Conservation (phyloP, 768 basidiomycete genomes). For the Russula compacta region DNA sequence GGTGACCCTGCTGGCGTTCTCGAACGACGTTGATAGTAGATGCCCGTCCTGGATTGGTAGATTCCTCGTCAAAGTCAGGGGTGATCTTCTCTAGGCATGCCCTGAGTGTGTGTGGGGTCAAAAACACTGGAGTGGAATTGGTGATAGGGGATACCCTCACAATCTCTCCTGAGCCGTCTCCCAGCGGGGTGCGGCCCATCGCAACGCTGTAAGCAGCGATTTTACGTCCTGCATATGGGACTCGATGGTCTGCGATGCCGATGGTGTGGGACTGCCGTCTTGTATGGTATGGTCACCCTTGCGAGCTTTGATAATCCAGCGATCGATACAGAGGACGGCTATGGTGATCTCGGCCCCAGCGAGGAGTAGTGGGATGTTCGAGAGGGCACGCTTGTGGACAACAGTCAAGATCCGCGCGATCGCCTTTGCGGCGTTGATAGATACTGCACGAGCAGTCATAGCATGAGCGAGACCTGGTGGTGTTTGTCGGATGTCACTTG, state of each 20-base stretch:
- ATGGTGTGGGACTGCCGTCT: background rate
- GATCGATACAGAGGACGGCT: constrained; percentile 15
- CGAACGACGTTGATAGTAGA: background rate
- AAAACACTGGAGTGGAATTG: background rate
- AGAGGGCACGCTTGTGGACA: constrained; percentile 14
- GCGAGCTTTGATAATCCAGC: constrained; percentile 16
- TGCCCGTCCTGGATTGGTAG: background rate
- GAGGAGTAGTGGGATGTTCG: constrained; percentile 16
- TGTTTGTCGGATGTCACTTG: background rate
- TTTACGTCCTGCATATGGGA: constrained; percentile 14
- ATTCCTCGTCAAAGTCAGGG: constrained; percentile 5
- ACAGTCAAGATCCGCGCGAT: constrained; percentile 6
- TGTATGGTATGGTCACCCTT: background rate
- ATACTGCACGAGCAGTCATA: constrained; percentile 10
- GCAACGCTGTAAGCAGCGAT: constrained; percentile 8
- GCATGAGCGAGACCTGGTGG: background rate
- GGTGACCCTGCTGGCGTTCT: background rate
- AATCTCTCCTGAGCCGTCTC: constrained; percentile 14
- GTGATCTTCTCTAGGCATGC: constrained; percentile 12
- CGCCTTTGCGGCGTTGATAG: constrained; percentile 15
- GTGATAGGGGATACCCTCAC: background rate
- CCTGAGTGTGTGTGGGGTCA: background rate
- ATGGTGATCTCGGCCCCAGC: constrained; percentile 11
- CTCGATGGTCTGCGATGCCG: background rate
- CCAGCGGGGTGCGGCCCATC: constrained; percentile 18